Evolutionary conservation across 768 basidiomycete genomes (phyloP), one percentile per base, ranked within the genome.

Genomic region (Calocera viscosa): DNA sequence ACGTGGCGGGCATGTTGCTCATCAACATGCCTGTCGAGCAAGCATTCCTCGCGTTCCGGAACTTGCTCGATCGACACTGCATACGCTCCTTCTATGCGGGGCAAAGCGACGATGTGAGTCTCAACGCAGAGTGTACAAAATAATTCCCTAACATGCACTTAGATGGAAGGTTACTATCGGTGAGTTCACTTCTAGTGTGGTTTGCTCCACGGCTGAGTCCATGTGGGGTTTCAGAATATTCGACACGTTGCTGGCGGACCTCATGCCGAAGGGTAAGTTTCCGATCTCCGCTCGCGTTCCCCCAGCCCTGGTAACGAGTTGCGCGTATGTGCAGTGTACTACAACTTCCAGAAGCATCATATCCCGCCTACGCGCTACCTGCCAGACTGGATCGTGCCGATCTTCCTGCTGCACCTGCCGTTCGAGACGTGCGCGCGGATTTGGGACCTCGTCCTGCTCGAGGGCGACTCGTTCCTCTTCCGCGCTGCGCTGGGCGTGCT

Each of bases 111-210:
- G 92, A 94, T 75, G 92, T 94, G 76, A 80, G 86, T 83, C 33
- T 28, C n/a, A n/a, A n/a, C n/a, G n/a, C n/a, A n/a, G 1, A 2
- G 17, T 14, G n/a, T 34, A 7, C 32, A 34, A 10, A 0, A 16
- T n/a, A n/a, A n/a, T n/a, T 22, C 22, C 14, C 67, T 65, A n/a
- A 70, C n/a, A n/a, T 33, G 8, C 64, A 26, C 63, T 35, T 74
- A 93, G 92, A 85, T 90, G 64, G 91, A 94, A 75, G 92, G 90
- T 2, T 94, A 94, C 76, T 93, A 91, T 77, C 84, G 92, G 90
- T 91, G 72, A 72, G 73, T 65, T 68, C 30, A 28, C 53, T 10
- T 24, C 30, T 12, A 19, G 53, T 26, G 11, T 60, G 11, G 30
- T 10, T 5, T 2, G 5, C 24, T 70, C 65, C 72, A 75, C 17